phyloP scores from a whole-genome alignment of 805 yeast genomes.

The Starmerella lactis-condensi region DNA sequence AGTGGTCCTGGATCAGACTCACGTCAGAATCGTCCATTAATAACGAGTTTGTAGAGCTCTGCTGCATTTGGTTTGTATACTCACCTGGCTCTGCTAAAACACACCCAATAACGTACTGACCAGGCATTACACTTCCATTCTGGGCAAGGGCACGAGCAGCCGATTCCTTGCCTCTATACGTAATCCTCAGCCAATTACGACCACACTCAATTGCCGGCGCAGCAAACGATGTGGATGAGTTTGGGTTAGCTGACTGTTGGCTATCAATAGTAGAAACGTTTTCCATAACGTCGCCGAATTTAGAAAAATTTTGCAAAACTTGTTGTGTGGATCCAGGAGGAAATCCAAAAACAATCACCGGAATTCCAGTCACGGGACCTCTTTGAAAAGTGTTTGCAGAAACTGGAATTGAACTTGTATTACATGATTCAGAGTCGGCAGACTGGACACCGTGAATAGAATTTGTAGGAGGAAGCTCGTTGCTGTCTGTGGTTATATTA shows the following conservation, averaged over 20 bases:
- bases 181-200: constrained; percentile 75
- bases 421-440: background rate
- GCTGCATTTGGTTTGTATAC: constrained; percentile 2
- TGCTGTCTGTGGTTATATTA: too few relatives aligned
- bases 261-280: constrained; percentile 30
- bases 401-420: background rate
- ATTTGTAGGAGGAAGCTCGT: constrained; percentile 14
- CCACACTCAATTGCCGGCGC: constrained; percentile 61
- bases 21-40: constrained; percentile 14
- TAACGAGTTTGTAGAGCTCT: constrained; percentile 14
- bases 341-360: constrained; percentile 76
- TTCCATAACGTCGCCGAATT: constrained; percentile 65
- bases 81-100: constrained; percentile 28
- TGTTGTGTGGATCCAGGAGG: constrained; percentile 54
- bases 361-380: constrained; percentile 30
- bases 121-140: constrained; percentile 56
- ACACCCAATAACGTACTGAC: constrained; percentile 42
- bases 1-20: constrained; percentile 11
- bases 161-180: constrained; percentile 55
- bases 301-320: constrained; percentile 53
- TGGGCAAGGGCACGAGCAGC: constrained; percentile 75
- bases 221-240: too few relatives aligned
- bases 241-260: constrained; percentile 12
- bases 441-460: constrained; percentile 3
- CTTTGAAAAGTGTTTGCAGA: background rate